Conservation (phyloP, 345 rosid genomes). For the Physaria fendleri region DNA sequence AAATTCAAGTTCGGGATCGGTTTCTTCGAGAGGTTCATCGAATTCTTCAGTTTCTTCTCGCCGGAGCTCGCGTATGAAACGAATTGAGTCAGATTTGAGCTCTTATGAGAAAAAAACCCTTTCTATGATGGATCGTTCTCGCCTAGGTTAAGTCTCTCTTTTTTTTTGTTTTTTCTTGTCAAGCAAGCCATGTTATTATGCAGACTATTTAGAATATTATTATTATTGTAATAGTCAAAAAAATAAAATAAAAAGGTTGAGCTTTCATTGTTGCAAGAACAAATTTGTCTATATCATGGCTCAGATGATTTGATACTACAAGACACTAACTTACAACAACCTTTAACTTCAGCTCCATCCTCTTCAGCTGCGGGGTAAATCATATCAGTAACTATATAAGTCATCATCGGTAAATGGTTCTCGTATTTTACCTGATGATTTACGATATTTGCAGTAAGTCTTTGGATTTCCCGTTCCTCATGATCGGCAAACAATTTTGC, state of each 20-base stretch:
- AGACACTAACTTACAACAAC: too few species aligned
- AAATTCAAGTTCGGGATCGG: slow-evolving; percentile 17
- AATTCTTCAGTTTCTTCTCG: slow-evolving; percentile 7
- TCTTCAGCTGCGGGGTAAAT: slow-evolving; percentile 55
- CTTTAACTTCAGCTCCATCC: slow-evolving; percentile 95
- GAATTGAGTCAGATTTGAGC: slow-evolving; percentile 17
- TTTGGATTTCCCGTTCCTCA: slow-evolving; percentile 97
- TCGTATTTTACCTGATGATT: slow-evolving; percentile 73
- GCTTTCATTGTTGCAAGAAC: too few species aligned
- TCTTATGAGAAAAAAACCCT: slow-evolving; percentile 14
- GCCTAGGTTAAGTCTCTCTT: slow-evolving; percentile 3
- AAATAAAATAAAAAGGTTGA: too few species aligned
- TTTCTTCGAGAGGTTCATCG: slow-evolving; percentile 13
- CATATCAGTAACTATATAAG: not conserved
- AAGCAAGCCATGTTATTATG: too few species aligned
- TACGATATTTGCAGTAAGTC: slow-evolving; percentile 88
- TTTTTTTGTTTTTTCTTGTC: not conserved
- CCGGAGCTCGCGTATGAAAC: slow-evolving; percentile 5
- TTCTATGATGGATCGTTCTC: slow-evolving; percentile 2
- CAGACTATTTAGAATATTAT: too few species aligned
- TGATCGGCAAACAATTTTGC: slow-evolving; percentile 97
- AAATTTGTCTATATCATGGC: too few species aligned
- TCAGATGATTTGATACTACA: slow-evolving; percentile 17
- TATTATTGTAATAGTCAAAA: too few species aligned
- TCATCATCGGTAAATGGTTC: not conserved